These are phyloP conservation scores for Eucalyptus erythrocorys DNA, from an alignment of 345 rosid genomes.

Conservation along the genomic window DNA sequence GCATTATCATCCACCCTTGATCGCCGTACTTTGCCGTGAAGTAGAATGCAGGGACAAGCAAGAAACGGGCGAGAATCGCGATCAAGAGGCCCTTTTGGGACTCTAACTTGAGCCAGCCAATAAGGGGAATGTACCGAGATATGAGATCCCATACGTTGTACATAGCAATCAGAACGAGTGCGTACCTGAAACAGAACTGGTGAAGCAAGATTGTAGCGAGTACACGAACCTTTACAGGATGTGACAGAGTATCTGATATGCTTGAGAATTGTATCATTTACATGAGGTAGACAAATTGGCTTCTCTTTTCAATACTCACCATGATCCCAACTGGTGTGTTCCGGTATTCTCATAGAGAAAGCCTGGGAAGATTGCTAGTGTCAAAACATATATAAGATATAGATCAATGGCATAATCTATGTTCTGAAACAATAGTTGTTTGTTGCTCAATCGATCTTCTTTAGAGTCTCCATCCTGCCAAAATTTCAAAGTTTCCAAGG, in stretches of 20 bases:
- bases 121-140: slow-evolving; percentile 51
- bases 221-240: not conserved
- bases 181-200: slow-evolving; percentile 32
- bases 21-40: slow-evolving; percentile 80
- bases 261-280: not conserved
- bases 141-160: slow-evolving; percentile 66
- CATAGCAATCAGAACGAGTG: slow-evolving; percentile 53
- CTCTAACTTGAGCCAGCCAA: slow-evolving; percentile 45
- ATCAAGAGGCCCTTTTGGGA: slow-evolving; percentile 50
- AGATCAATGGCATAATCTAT: slow-evolving; percentile 59
- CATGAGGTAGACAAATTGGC: not conserved
- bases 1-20: slow-evolving; percentile 90
- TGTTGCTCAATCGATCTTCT: slow-evolving; percentile 35
- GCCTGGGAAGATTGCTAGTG: slow-evolving; percentile 78
- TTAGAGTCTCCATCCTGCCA: slow-evolving; percentile 29
- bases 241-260: not conserved
- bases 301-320: not conserved
- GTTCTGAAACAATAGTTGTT: slow-evolving; percentile 40
- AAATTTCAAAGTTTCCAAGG: not conserved
- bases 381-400: slow-evolving; percentile 49
- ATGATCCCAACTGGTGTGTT: slow-evolving; percentile 19
- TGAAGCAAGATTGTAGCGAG: not conserved
- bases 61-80: slow-evolving; percentile 38
- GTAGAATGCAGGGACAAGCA: slow-evolving; percentile 72
- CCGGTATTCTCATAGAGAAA: slow-evolving; percentile 81